phyloP scores from a whole-genome alignment of 1,284 basidiomycete genomes.

The Exobasidium rhododendri region DNA sequence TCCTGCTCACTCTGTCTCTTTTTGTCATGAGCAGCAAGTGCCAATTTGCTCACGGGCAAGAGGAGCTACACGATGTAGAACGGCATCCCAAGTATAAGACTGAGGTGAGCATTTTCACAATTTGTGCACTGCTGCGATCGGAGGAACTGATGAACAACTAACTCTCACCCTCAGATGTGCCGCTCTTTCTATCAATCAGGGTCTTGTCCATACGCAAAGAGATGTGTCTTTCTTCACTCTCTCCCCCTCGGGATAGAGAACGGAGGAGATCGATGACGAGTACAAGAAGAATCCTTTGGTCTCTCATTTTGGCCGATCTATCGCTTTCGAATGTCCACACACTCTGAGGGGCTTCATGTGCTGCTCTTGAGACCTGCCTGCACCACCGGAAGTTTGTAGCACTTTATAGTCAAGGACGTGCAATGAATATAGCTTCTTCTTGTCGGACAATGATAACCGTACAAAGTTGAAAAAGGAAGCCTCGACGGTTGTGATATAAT shows the following conservation, averaged over 20 bases:
- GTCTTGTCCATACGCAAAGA: slow-evolving; percentile 81
- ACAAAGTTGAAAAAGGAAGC: no score
- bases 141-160: slow-evolving; percentile 70
- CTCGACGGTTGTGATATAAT: no score
- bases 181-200: slow-evolving; percentile 62
- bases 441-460: no score
- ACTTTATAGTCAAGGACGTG: no score
- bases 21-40: slow-evolving; percentile 17
- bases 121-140: slow-evolving; percentile 86
- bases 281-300: no score
- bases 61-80: slow-evolving; percentile 73
- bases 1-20: no score
- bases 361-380: no score
- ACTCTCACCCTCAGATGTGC: slow-evolving; percentile 54
- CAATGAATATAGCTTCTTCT: no score
- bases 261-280: not conserved
- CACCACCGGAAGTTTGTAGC: no score
- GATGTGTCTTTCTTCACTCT: slow-evolving; percentile 52
- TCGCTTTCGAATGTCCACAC: no score
- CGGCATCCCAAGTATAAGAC: slow-evolving; percentile 92
- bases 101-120: slow-evolving; percentile 62
- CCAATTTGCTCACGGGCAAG: slow-evolving; percentile 69
- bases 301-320: no score
- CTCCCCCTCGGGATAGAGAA: not conserved
- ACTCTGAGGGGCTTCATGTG: no score